A percentile compares a stretch with the other conserved stretches of the same genome.
Conservation (phyloP, 2,329 filamentous ascomycete genomes). For the Thielaviopsis musarum region DNA sequence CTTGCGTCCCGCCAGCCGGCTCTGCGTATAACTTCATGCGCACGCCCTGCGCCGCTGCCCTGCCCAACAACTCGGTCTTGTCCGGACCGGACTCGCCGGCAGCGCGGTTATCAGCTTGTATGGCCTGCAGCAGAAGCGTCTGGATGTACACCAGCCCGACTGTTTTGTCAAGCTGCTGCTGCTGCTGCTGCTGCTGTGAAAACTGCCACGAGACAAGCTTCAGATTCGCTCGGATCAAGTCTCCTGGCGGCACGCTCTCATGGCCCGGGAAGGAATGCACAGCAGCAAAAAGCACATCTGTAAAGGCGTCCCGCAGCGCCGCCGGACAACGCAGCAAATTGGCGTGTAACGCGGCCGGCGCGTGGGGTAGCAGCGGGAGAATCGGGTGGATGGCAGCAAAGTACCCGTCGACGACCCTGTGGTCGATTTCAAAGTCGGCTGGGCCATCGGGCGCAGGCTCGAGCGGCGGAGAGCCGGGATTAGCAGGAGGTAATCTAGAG, state of each 20-base stretch:
- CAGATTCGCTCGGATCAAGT: slow-evolving; percentile 3
- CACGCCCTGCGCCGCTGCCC: slow-evolving; percentile 49
- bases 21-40: slow-evolving; percentile 43
- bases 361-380: slow-evolving; percentile 47
- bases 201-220: slow-evolving; percentile 37
- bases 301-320: slow-evolving; percentile 44
- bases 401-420: slow-evolving; percentile 29
- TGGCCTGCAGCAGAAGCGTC: slow-evolving; percentile 46
- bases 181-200: slow-evolving; percentile 11
- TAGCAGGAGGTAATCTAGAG: no score
- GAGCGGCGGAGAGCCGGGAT: not conserved
- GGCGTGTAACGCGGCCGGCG: slow-evolving; percentile 35
- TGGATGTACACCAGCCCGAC: slow-evolving; percentile 38
- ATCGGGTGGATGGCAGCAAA: slow-evolving; percentile 47
- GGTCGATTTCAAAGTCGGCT: not conserved
- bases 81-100: slow-evolving; percentile 28
- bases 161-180: not conserved
- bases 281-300: slow-evolving; percentile 42
- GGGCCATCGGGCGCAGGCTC: not conserved
- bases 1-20: slow-evolving; percentile 19
- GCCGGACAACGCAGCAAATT: slow-evolving; percentile 39
- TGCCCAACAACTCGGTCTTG: slow-evolving; percentile 40
- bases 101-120: slow-evolving; percentile 45
- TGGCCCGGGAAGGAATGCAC: slow-evolving; percentile 19
- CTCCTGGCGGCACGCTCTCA: not conserved